Evolutionary conservation across 2,329 filamentous ascomycete species (phyloP).

Genomic region (Albifimbria verrucaria): DNA sequence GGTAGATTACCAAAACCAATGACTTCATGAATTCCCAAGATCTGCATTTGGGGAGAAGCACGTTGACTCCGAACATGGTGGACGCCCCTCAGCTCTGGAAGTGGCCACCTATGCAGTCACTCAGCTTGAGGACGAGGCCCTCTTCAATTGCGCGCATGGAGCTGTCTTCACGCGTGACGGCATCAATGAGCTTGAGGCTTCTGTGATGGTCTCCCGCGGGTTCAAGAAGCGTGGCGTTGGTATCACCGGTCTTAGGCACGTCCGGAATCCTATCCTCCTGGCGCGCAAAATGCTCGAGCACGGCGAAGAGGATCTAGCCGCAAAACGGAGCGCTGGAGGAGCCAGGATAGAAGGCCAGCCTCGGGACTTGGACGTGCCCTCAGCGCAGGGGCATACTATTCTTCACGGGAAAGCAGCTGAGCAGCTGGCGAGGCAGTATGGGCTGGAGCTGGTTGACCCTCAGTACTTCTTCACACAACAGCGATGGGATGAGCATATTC

Average conservation of each 20-base stretch:
- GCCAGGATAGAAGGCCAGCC: too few relatives aligned
- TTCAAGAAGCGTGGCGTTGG: constrained; percentile 74
- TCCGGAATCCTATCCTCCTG: constrained; percentile 77
- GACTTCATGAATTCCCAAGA: constrained; percentile 41
- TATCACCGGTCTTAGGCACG: constrained; percentile 66
- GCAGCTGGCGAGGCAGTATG: constrained; percentile 63
- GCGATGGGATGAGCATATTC: constrained; percentile 74
- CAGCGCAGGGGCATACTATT: constrained; percentile 67
- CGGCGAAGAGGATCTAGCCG: constrained; percentile 58
- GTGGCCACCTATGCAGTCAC: constrained; percentile 72
- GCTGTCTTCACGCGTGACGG: constrained; percentile 84
- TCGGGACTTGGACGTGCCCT: constrained; percentile 41
- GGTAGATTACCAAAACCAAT: constrained; percentile 43
- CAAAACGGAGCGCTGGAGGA: constrained; percentile 7
- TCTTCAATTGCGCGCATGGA: constrained; percentile 83
- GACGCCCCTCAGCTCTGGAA: constrained; percentile 61
- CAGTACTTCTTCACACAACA: constrained; percentile 76
- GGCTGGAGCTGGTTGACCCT: constrained; percentile 65
- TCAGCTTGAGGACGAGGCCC: constrained; percentile 72
- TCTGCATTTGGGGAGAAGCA: too few relatives aligned
- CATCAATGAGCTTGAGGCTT: constrained; percentile 81
- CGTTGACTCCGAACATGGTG: too few relatives aligned
- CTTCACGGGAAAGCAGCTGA: constrained; percentile 68
- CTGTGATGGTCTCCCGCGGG: constrained; percentile 77
- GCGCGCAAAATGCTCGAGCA: constrained; percentile 68